Conservation (phyloP, 352 stramenopile species). For the Globisporangium parvum region DNA sequence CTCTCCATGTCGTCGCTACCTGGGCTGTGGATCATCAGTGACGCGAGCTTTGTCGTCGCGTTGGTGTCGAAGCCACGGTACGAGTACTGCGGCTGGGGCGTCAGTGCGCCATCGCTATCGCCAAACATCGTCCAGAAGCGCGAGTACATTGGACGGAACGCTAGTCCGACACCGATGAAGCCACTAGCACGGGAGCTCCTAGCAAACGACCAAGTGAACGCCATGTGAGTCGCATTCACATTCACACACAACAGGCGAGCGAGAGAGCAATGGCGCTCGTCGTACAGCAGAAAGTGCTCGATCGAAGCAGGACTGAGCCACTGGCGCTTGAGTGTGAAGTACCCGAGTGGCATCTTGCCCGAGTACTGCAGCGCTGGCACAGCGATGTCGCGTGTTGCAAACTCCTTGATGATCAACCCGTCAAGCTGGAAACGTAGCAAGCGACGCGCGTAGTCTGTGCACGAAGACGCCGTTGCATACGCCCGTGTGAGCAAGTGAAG, state of each 20-base stretch:
- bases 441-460: constrained; percentile 53
- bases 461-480: background rate
- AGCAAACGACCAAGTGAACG: background rate
- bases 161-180: constrained; percentile 52
- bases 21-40: background rate
- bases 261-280: background rate
- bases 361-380: constrained; percentile 25
- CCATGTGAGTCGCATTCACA: too few species aligned
- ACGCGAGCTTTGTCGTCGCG: constrained; percentile 10
- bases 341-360: constrained; percentile 21
- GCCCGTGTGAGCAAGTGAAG: background rate
- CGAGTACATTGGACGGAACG: constrained; percentile 24
- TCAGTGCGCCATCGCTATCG: background rate
- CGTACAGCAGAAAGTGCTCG: constrained; percentile 41
- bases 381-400: constrained; percentile 14
- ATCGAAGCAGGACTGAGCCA: constrained; percentile 33
- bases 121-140: constrained; percentile 33
- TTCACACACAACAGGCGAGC: background rate
- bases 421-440: constrained; percentile 45
- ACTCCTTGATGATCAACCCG: constrained; percentile 21
- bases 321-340: constrained; percentile 42
- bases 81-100: constrained; percentile 13
- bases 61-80: constrained; percentile 15
- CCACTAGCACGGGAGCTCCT: constrained; percentile 34
- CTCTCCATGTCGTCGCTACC: background rate